Evolutionary conservation across 306 rosid species (phyloP).

Genomic region (Acacia confusa): DNA sequence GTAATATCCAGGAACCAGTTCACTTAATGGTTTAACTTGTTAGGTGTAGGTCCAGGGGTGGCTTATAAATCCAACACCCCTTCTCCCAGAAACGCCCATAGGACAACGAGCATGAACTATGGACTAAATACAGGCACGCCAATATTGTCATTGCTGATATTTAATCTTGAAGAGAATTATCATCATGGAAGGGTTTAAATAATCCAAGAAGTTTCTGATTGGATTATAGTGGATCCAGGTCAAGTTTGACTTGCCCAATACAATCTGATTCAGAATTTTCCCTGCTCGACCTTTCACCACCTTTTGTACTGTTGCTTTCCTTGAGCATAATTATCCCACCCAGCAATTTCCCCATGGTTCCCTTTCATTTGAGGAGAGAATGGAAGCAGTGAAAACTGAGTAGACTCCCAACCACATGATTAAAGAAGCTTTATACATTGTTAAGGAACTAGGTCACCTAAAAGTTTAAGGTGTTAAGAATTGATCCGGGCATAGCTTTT

Average conservation of each 20-base stretch:
- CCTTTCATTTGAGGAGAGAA: neutral
- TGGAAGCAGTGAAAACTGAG: neutral
- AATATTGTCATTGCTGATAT: neutral
- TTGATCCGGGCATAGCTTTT: neutral
- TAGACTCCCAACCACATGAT: neutral
- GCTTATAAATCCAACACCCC: neutral
- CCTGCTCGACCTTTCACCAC: neutral
- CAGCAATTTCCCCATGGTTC: neutral
- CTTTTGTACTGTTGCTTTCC: neutral
- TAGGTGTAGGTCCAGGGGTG: neutral
- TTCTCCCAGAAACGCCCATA: neutral
- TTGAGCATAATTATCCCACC: neutral
- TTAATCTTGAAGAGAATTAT: neutral
- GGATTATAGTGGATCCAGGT: neutral
- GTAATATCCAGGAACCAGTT: conserved; percentile 12
- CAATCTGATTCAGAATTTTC: neutral
- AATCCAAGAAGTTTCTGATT: neutral
- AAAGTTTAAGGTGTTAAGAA: conserved; percentile 1
- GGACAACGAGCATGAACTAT: neutral
- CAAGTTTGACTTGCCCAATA: neutral
- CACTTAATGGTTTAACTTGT: neutral
- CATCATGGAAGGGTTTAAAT: neutral
- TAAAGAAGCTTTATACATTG: neutral
- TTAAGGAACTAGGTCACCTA: conserved; percentile 7
- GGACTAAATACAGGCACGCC: neutral